Percentiles rank a stretch among this genome's conserved stretches.
Conservation (phyloP, 352 stramenopile species). For the Pythium biforme region DNA sequence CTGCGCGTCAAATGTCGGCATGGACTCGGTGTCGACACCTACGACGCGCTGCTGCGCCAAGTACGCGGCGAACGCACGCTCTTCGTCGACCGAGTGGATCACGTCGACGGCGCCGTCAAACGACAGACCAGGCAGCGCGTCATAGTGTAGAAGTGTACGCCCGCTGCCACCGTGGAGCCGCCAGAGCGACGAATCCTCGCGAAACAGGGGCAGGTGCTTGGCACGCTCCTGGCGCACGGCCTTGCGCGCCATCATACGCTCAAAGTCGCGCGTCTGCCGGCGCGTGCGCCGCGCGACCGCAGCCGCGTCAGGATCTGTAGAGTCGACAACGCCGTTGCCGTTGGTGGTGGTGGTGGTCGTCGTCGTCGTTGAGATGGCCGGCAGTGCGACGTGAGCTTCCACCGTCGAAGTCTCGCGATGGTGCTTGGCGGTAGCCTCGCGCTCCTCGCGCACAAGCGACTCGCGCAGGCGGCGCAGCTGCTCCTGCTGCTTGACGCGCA, state of each 20-base stretch:
- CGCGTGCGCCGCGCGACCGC: neutral
- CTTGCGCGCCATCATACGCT: conserved; percentile 55
- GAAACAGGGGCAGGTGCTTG: conserved; percentile 74
- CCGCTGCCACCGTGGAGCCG: conserved; percentile 37
- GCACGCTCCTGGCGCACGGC: conserved; percentile 45
- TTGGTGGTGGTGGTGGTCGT: too few species aligned
- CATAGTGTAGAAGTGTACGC: conserved; percentile 50
- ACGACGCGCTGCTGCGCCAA: conserved; percentile 48
- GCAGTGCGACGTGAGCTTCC: too few species aligned
- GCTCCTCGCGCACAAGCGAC: conserved; percentile 23
- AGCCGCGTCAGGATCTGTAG: neutral
- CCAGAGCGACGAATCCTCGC: conserved; percentile 49
- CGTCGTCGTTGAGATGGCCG: neutral
- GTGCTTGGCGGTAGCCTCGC: conserved; percentile 10
- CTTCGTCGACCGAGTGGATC: conserved; percentile 62
- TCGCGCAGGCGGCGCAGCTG: conserved; percentile 28
- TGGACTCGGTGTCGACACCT: conserved; percentile 80
- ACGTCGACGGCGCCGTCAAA: conserved; percentile 62
- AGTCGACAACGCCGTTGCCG: neutral
- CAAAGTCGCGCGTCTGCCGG: conserved; percentile 40
- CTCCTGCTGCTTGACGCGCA: conserved; percentile 34
- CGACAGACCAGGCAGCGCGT: conserved; percentile 39
- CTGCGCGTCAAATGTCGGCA: conserved; percentile 60
- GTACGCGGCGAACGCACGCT: conserved; percentile 46
- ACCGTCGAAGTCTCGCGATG: conserved; percentile 5